These are phyloP conservation scores for Arthrobotrys sphaeroides DNA, from an alignment of 2,329 filamentous ascomycete genomes.

Conservation along the genomic window DNA sequence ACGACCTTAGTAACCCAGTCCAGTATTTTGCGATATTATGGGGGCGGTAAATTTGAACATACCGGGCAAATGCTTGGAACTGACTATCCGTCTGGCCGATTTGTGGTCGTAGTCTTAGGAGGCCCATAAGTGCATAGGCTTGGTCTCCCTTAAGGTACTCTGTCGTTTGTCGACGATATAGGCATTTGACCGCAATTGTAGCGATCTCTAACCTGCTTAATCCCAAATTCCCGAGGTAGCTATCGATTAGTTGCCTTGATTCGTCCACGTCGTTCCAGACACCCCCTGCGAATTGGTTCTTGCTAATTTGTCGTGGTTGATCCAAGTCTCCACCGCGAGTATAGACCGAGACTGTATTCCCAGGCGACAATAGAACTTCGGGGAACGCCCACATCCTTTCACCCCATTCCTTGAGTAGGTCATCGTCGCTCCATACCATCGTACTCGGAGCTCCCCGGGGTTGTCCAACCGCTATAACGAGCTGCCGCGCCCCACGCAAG, in stretches of 20 bases:
- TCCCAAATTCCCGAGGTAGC: conserved; percentile 60
- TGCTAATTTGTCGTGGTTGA: conserved; percentile 56
- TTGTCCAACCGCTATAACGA: conserved; percentile 54
- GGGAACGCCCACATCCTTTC: conserved; percentile 59
- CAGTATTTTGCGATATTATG: not conserved
- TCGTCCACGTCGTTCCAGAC: conserved; percentile 54
- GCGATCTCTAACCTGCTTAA: conserved; percentile 60
- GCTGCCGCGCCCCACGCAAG: conserved; percentile 54
- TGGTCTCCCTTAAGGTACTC: conserved; percentile 56
- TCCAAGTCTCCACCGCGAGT: conserved; percentile 56
- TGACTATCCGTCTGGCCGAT: conserved; percentile 60
- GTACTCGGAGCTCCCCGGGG: not conserved
- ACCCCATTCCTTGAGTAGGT: conserved; percentile 57
- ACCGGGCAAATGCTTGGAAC: conserved; percentile 60
- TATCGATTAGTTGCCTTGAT: conserved; percentile 59
- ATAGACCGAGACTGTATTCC: conserved; percentile 57
- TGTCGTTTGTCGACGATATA: conserved; percentile 44
- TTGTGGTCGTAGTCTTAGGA: conserved; percentile 59
- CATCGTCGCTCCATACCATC: not conserved
- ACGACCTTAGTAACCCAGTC: not conserved
- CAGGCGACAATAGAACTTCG: conserved; percentile 58
- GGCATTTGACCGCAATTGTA: conserved; percentile 59
- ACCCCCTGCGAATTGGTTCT: conserved; percentile 60
- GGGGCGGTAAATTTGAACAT: not conserved
- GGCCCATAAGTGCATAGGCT: conserved; percentile 61